phyloP scores from a whole-genome alignment of 2,329 filamentous ascomycete species.

The Clathrospora elynae region DNA sequence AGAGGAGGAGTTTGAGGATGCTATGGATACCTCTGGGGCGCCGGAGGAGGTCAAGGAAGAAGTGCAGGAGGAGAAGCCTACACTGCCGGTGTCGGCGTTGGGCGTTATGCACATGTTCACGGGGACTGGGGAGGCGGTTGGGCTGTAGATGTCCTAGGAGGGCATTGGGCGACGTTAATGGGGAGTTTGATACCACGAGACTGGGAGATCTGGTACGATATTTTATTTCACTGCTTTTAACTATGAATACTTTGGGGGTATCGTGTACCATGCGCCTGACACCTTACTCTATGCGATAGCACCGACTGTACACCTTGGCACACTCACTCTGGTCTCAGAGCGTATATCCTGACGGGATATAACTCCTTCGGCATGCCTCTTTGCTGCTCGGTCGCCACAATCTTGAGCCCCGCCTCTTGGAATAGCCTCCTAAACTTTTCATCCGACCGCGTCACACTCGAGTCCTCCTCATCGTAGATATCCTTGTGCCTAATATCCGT shows the following conservation, averaged over 20 bases:
- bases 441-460: slow-evolving; percentile 77
- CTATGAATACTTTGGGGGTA: slow-evolving; percentile 5
- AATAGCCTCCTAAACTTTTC: slow-evolving; percentile 73
- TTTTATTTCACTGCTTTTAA: neutral
- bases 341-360: slow-evolving; percentile 78
- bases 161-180: slow-evolving; percentile 8
- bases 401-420: slow-evolving; percentile 66
- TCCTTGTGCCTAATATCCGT: slow-evolving; percentile 62
- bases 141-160: slow-evolving; percentile 2
- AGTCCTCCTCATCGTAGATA: slow-evolving; percentile 76
- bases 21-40: slow-evolving; percentile 22
- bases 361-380: slow-evolving; percentile 71
- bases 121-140: slow-evolving; percentile 21
- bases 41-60: slow-evolving; percentile 6
- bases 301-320: neutral
- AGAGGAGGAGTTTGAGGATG: slow-evolving; percentile 27
- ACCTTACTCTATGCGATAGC: neutral
- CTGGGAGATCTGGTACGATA: neutral
- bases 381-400: slow-evolving; percentile 52
- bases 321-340: slow-evolving; percentile 62
- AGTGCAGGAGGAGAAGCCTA: neutral
- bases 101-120: slow-evolving; percentile 34
- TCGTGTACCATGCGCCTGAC: slow-evolving; percentile 9
- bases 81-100: slow-evolving; percentile 27
- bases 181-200: slow-evolving; percentile 3